phyloP scores from a whole-genome alignment of 495 filamentous ascomycete genomes.

The Hypoxylon rickii region DNA sequence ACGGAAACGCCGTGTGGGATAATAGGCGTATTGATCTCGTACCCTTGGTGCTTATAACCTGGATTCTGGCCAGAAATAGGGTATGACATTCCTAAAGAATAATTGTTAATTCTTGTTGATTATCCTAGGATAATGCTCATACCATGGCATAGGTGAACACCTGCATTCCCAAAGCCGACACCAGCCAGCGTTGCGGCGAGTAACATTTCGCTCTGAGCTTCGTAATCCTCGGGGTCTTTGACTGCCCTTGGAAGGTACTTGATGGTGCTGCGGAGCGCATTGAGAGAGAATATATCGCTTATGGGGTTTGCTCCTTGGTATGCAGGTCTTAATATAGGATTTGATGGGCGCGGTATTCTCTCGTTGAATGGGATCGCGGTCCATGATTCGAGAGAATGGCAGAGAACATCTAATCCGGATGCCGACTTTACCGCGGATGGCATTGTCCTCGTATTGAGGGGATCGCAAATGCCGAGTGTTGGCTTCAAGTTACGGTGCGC shows the following conservation, averaged over 20 bases:
- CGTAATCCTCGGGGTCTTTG: conserved; percentile 82
- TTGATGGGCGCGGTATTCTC: conserved; percentile 79
- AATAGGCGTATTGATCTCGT: conserved; percentile 71
- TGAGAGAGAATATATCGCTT: conserved; percentile 90
- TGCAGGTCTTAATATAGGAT: conserved; percentile 88
- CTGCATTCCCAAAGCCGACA: conserved; percentile 96
- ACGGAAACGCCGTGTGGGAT: conserved; percentile 97
- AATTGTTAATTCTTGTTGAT: neutral
- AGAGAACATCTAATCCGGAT: conserved; percentile 92
- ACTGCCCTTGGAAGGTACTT: conserved; percentile 90
- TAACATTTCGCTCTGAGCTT: conserved; percentile 93
- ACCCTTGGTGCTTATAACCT: conserved; percentile 84
- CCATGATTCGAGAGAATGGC: conserved; percentile 91
- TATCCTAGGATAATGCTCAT: conserved; percentile 28
- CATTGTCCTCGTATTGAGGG: conserved; percentile 93
- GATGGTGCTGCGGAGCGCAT: conserved; percentile 76
- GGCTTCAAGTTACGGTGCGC: conserved; percentile 95
- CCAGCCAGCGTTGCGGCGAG: conserved; percentile 92
- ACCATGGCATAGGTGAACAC: conserved; percentile 94
- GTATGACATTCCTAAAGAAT: conserved; percentile 76
- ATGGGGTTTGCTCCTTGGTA: conserved; percentile 99
- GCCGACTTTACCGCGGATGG: conserved; percentile 86
- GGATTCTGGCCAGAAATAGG: conserved; percentile 94
- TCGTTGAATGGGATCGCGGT: conserved; percentile 94
- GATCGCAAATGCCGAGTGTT: conserved; percentile 94